These are phyloP conservation scores for Cercospora janseana DNA, from an alignment of 2,329 filamentous ascomycete genomes.

Conservation along the genomic window DNA sequence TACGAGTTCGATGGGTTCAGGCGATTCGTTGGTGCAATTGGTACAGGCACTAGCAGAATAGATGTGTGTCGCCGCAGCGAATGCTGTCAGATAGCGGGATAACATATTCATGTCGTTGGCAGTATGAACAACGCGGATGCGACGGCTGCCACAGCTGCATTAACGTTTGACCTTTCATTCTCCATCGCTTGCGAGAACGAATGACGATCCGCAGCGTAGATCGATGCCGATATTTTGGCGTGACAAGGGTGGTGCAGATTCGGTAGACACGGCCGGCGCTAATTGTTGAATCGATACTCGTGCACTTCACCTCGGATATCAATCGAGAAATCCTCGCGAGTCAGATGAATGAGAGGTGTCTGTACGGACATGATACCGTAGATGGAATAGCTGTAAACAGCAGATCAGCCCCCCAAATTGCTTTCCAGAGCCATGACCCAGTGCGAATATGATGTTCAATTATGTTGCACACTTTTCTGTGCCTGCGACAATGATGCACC, in stretches of 20 bases:
- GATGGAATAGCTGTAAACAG: neutral
- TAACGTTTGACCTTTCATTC: too few relatives aligned
- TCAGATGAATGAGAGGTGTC: neutral
- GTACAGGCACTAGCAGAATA: slow-evolving; percentile 12
- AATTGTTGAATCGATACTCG: neutral
- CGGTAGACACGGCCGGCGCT: slow-evolving; percentile 1
- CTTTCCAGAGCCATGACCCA: neutral
- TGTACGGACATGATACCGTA: neutral
- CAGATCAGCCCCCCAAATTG: neutral
- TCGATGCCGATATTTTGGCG: slow-evolving; percentile 1
- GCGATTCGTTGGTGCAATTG: slow-evolving; percentile 23
- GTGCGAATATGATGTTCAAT: neutral
- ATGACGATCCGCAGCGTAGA: neutral
- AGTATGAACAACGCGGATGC: neutral
- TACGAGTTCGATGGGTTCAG: slow-evolving; percentile 15
- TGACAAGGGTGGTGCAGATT: neutral
- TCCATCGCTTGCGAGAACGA: slow-evolving; percentile 2
- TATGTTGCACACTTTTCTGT: too few relatives aligned
- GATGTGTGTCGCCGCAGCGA: neutral
- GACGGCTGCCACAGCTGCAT: too few relatives aligned
- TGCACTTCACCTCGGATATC: slow-evolving; percentile 3
- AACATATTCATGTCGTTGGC: too few relatives aligned
- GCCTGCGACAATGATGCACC: too few relatives aligned
- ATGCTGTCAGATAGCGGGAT: neutral
- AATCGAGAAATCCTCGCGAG: neutral